phyloP scores from a whole-genome alignment of 768 basidiomycete species.

The Pholiota microspora region DNA sequence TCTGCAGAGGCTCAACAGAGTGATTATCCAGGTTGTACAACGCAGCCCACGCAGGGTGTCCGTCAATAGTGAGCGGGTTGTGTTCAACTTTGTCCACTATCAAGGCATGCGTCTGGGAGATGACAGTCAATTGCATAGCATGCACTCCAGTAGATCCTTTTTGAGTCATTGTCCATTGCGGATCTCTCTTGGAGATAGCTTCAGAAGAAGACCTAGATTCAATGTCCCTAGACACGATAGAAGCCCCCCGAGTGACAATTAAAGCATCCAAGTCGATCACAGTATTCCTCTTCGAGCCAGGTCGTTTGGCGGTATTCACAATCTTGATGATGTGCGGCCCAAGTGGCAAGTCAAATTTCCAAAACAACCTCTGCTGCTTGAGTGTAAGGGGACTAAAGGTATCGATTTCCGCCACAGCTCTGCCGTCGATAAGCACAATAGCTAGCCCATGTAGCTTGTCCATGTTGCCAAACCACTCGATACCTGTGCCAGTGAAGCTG shows the following conservation, averaged over 20 bases:
- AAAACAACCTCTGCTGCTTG: constrained; percentile 66
- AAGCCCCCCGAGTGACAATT: constrained; percentile 52
- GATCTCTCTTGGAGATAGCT: constrained; percentile 2
- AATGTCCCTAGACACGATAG: constrained; percentile 3
- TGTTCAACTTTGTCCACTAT: constrained; percentile 86
- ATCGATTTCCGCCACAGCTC: constrained; percentile 42
- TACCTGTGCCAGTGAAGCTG: constrained; percentile 68
- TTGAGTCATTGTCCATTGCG: constrained; percentile 57
- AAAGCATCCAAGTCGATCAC: constrained; percentile 63
- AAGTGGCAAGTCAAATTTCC: constrained; percentile 48
- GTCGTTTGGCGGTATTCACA: constrained; percentile 48
- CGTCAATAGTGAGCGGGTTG: constrained; percentile 70
- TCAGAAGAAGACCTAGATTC: neutral
- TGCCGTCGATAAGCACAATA: constrained; percentile 58
- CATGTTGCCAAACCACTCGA: constrained; percentile 75
- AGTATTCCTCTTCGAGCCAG: constrained; percentile 30
- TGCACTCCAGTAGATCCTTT: constrained; percentile 72
- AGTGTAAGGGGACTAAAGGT: constrained; percentile 33
- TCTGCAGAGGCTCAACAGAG: constrained; percentile 54
- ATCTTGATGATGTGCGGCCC: constrained; percentile 64
- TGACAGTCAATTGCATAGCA: constrained; percentile 73
- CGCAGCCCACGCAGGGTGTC: constrained; percentile 81
- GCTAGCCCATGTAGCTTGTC: constrained; percentile 54
- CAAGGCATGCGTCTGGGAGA: constrained; percentile 68
- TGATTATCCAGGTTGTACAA: constrained; percentile 70